Evolutionary conservation across 768 basidiomycete genomes (phyloP).

Genomic region (Suillus tomentosus): DNA sequence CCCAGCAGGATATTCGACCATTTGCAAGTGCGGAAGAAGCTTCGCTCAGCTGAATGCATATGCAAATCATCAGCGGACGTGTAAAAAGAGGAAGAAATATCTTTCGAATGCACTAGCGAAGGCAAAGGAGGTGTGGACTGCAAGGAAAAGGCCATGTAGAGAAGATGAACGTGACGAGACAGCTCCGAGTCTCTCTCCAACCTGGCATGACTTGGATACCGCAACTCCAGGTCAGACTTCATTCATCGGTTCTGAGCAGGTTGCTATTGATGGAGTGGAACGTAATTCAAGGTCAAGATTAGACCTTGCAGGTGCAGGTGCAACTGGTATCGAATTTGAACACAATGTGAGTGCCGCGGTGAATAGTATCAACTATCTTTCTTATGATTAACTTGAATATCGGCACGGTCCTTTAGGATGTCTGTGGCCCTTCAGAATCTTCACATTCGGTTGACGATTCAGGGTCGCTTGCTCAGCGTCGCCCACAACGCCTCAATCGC

Average conservation of each 20-base stretch:
- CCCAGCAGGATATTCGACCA: neutral
- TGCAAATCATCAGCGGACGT: constrained; percentile 1
- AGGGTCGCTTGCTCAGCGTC: constrained; percentile 3
- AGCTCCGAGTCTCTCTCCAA: neutral
- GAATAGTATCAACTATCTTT: neutral
- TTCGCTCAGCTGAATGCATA: constrained; percentile 6
- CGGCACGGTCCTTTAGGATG: neutral
- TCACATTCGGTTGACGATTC: neutral
- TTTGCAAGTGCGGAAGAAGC: constrained; percentile 9
- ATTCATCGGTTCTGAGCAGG: neutral
- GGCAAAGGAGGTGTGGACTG: constrained; percentile 8
- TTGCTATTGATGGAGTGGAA: neutral
- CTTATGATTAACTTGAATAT: neutral
- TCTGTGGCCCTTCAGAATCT: neutral
- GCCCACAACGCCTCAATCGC: constrained; percentile 1
- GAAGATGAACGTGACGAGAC: neutral
- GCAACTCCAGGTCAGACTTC: neutral
- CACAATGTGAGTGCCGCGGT: neutral
- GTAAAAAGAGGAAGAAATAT: constrained; percentile 12
- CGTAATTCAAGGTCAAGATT: neutral
- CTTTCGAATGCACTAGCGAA: constrained; percentile 9
- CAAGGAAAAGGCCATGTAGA: neutral
- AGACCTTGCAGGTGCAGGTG: neutral
- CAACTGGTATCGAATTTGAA: neutral
- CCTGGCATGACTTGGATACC: neutral